Percentiles rank a stretch among this genome's conserved stretches.
phyloP scores from a whole-genome alignment of 2,329 filamentous ascomycete species.

The Colletotrichum phormii region DNA sequence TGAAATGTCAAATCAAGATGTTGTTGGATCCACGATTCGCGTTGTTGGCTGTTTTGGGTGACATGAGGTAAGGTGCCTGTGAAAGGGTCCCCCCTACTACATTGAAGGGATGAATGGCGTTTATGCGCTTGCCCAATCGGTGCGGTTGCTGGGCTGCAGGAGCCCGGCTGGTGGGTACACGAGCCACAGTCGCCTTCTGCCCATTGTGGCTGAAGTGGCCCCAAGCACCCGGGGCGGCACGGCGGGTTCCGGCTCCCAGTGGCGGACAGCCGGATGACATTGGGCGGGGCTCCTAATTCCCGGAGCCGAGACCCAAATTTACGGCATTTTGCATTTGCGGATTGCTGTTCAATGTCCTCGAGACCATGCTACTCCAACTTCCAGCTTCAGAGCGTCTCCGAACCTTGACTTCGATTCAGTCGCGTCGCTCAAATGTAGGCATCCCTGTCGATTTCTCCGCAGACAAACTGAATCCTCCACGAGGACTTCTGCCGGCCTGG shows the following conservation, averaged over 20 bases:
- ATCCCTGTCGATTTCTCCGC: background rate
- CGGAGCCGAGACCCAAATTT: conserved; percentile 5
- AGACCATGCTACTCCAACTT: background rate
- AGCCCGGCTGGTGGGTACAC: background rate
- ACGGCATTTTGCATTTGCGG: background rate
- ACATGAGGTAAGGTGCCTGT: conserved; percentile 23
- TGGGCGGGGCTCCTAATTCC: background rate
- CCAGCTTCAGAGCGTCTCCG: background rate
- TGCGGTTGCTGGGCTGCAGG: conserved; percentile 36
- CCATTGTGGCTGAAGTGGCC: conserved; percentile 11
- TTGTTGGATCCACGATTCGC: conserved; percentile 8
- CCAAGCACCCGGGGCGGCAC: background rate
- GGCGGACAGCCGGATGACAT: conserved; percentile 6
- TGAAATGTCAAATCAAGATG: background rate
- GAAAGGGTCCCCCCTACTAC: conserved; percentile 22
- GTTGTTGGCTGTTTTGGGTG: conserved; percentile 28
- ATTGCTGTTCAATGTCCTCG: background rate
- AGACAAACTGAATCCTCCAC: background rate
- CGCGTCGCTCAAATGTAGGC: background rate
- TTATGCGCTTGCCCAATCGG: conserved; percentile 37
- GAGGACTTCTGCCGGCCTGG: conserved; percentile 18
- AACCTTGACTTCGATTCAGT: background rate
- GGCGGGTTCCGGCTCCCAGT: conserved; percentile 5
- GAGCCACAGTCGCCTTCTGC: conserved; percentile 11
- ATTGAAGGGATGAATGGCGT: conserved; percentile 26